Base-by-base conservation (phyloP, 495 filamentous ascomycete species). In the Xylaria acuta region DNA sequence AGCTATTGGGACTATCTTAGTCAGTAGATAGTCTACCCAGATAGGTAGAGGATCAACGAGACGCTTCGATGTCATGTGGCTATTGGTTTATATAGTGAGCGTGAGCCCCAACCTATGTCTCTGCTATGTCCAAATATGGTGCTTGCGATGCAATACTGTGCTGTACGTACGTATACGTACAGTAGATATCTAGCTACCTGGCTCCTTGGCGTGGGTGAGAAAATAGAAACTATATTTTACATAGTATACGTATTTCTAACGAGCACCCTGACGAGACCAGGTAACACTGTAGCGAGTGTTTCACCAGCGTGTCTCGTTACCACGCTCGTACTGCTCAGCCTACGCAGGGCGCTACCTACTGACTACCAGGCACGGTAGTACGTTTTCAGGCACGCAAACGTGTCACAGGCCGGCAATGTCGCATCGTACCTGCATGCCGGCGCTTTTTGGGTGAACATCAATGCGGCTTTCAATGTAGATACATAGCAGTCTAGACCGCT, bases 61-160 rank as follows among this genome's bases (percentile, higher is more conserved):
- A 49, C 27, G 25, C 22, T 47, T 65, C 30, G 25, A 43, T 45
- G 27, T 27, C 25, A 51, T 34, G 27, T 34, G 20, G 41, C 63
- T 47, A 56, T 56, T 56, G 53, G 53, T 30, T 56, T 56, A 56
- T 30, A 54, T 54, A 54, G 51, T 27, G 53, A 56, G 53, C 27
- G 32, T 32, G 5, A 12, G 53, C 53, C 51, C 51, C 51, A 30
- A 27, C 11, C 22, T 53, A 53, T 54, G 16, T 27, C 11, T 45
- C 16, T 1, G 0, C 6, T 60, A 20, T 34, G 27, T 8, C 92
- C 81, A 92, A 91, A 60, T 60, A 60, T 60, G 38, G 56, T 40
- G 38, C 38, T 40, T 40, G 38, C 11, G 38, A 12, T 40, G 38
- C 36, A 38, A 38, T 38, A 38, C 36, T n/a, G n/a, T n/a, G n/a